Evolutionary conservation across 192 early-diverging fungal genomes (phyloP), one percentile per base, ranked within the genome.

Genomic region (Coemansia sp.): DNA sequence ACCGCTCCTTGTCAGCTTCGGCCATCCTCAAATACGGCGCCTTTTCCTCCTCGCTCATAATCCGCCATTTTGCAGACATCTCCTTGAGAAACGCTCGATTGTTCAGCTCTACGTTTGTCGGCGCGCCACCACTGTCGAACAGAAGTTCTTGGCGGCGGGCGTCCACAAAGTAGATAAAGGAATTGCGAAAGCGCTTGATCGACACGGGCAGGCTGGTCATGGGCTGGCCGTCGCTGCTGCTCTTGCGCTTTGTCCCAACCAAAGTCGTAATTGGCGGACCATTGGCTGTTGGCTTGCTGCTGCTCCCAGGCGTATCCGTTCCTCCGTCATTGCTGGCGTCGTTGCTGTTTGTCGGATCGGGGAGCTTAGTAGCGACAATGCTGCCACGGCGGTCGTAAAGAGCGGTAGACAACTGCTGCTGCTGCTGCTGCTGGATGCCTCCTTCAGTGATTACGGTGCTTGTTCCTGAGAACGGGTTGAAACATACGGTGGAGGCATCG

Each of bases 171-270:
- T 83, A 83, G 56, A 83, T 76, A 58, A 83, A 83, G 56, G 80
- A 83, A 60, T 83, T 83, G 62, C 80, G 74, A 68, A 83, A 83
- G 12, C 80, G 74, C 62, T 83, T 83, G 74, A 78, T 64, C 26
- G 71, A 69, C 16, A 62, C 49, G 11, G 76, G 76, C 59, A 78
- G 66, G 48, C 49, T 78, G 24, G 76, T 78, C 71, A 78, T 59
- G 7, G 76, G 76, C 64, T 63, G 67, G 4, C 76, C 76, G 62
- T 69, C 76, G 53, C 67, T 72, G 65, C 63, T 66, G 71, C 67
- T 66, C 68, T 78, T 78, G 76, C 76, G 76, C 71, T 78, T 78
- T 9, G 76, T 78, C 20, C 76, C 76, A 4, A 77, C 75, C 39
- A 67, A 61, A 21, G 75, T 77, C 49, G 66, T 61, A 51, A 77